phyloP scores from a whole-genome alignment of 305 asterid species.

The Fraxinus ornus region DNA sequence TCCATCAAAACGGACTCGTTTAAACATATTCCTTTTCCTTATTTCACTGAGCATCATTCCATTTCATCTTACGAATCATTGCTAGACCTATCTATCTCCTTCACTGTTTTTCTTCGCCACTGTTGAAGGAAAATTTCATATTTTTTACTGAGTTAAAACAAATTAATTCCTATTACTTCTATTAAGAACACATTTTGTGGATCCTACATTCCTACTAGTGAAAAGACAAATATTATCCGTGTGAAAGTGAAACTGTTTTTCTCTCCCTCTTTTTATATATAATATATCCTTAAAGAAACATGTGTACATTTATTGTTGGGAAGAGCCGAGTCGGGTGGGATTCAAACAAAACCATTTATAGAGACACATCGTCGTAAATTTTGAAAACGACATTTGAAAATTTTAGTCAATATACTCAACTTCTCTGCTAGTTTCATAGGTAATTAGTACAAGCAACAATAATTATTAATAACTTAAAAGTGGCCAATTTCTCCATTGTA shows the following conservation, averaged over 20 bases:
- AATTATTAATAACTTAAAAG: not conserved
- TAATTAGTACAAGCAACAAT: not conserved
- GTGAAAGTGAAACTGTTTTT: not conserved
- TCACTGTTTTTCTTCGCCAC: too few species aligned
- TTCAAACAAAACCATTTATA: not conserved
- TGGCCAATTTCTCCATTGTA: not conserved
- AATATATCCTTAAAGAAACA: not conserved
- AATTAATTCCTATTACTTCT: not conserved
- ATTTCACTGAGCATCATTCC: too few species aligned
- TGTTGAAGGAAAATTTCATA: not conserved
- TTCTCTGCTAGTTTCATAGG: not conserved
- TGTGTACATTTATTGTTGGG: not conserved
- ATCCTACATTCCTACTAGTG: not conserved
- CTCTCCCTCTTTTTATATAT: not conserved
- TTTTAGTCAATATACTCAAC: not conserved
- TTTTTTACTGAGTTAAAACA: not conserved
- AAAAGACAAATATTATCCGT: not conserved
- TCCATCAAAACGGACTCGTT: too few species aligned
- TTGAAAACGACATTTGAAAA: not conserved
- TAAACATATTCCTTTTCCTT: too few species aligned
- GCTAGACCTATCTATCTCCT: too few species aligned
- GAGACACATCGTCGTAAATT: not conserved
- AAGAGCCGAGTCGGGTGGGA: not conserved
- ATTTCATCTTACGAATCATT: too few species aligned
- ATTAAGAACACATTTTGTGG: not conserved